Base-by-base conservation (phyloP, 1,284 basidiomycete species). In the Hypsizygus ulmarius region DNA sequence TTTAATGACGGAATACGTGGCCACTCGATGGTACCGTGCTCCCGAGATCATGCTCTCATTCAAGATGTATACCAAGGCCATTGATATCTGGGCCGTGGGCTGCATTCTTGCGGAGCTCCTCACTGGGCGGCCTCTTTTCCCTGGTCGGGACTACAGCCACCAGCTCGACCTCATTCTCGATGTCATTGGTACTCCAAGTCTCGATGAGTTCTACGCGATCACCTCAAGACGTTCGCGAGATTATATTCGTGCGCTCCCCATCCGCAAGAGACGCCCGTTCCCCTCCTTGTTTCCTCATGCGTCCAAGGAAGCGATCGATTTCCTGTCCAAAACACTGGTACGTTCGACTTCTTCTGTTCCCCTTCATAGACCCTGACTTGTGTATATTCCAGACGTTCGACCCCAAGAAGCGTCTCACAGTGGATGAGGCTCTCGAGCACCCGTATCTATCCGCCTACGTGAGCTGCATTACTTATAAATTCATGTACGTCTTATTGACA, bases 41-140 rank as follows among this genome's bases (percentile, higher is more conserved):
- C 93, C 93, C 1, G 93, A 96, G 66, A 93, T 96, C 69, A 96
- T 96, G 94, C 75, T 96, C 50, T 95, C 93, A 2, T 96, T 97
- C 77, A 93, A 94, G 65, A 90, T 94, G 70, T 97, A 97, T 71
- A 94, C 92, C 47, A 94, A 94, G 73, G 86, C 91, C 19, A 93
- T 95, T 59, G 91, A 94, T 61, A 82, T 95, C 14, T 97, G 95
- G 95, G 93, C 91, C 3, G 91, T 98, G 25, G 96, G 95, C 7
- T 97, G 94, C 65, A 96, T 98, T 63, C 79, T 97, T 29, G 95
- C 93, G 0, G 96, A 98, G 72, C 97, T 98, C 92, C 74, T 98
- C 4, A 89, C 84, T 3, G 91, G 93, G 27, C 89, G 93, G 59
- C 94, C 95, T 0, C 77, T 98, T 14, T 98, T 98, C 76, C 95